Evolutionary conservation across 2,329 filamentous ascomycete species (phyloP).

Genomic region (Fusarium beomiforme): DNA sequence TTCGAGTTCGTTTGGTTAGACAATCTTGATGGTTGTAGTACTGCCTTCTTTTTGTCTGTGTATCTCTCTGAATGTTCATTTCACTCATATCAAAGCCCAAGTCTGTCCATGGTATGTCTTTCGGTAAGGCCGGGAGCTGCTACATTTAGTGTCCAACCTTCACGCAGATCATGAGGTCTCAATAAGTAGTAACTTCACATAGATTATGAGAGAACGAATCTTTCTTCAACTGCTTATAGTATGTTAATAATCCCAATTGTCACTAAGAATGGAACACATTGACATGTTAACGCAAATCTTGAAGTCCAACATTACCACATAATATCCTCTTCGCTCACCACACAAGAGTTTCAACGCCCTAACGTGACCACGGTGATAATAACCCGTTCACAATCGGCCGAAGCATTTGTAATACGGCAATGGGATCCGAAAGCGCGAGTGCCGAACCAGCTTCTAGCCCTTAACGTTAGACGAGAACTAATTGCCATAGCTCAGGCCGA

Average conservation of each 20-base stretch:
- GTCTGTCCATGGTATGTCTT: background rate
- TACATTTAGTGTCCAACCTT: background rate
- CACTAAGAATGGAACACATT: background rate
- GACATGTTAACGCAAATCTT: background rate
- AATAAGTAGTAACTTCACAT: too few species aligned
- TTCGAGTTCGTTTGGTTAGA: background rate
- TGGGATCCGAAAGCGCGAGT: conserved; percentile 10
- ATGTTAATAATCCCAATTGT: too few species aligned
- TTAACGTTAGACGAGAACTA: background rate
- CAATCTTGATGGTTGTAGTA: background rate
- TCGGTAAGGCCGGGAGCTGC: background rate
- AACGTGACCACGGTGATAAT: background rate
- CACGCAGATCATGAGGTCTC: background rate
- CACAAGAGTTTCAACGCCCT: background rate
- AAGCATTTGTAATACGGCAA: conserved; percentile 20
- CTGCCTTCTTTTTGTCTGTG: background rate
- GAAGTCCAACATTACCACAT: background rate
- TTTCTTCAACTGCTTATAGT: background rate
- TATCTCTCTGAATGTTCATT: background rate
- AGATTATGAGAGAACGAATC: background rate
- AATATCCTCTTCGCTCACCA: background rate
- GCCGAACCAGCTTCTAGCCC: conserved; percentile 1
- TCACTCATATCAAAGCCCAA: too few species aligned
- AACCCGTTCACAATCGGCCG: background rate
- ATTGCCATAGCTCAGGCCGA: background rate